Percentiles rank a stretch among this genome's conserved stretches.
These are phyloP conservation scores for Peterozyma xylosa DNA, from an alignment of 805 yeast genomes.

Conservation along the genomic window DNA sequence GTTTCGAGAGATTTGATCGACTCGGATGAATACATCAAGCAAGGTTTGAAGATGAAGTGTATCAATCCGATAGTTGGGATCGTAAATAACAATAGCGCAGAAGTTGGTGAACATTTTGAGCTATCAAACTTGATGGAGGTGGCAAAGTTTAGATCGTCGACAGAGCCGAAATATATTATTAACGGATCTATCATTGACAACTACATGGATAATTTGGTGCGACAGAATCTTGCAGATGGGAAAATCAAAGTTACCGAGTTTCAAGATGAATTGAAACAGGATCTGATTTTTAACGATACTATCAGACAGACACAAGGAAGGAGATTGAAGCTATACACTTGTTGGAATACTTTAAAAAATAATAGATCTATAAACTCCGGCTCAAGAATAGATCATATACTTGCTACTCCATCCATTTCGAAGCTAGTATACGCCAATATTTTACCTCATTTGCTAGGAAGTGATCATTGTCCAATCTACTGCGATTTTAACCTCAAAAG, in stretches of 20 bases:
- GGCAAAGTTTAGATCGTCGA: constrained; percentile 28
- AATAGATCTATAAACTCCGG: constrained; percentile 81
- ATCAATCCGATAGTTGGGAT: constrained; percentile 17
- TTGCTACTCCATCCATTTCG: constrained; percentile 36
- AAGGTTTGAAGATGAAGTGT: constrained; percentile 28
- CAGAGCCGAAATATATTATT: constrained; percentile 35
- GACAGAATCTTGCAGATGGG: background rate
- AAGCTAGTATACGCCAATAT: constrained; percentile 38
- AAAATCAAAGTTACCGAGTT: constrained; percentile 11
- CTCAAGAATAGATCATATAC: constrained; percentile 76
- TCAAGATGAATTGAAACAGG: constrained; percentile 19
- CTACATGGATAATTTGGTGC: constrained; percentile 1
- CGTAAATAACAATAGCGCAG: constrained; percentile 10
- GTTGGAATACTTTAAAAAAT: constrained; percentile 81
- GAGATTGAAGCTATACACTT: constrained; percentile 67
- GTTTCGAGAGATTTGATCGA: constrained; percentile 76
- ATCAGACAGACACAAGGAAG: constrained; percentile 51
- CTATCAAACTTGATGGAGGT: constrained; percentile 22
- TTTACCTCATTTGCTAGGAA: constrained; percentile 69
- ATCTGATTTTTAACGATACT: constrained; percentile 48
- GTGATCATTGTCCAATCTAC: constrained; percentile 92
- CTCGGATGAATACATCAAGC: constrained; percentile 61
- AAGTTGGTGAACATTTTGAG: constrained; percentile 23
- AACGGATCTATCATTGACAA: constrained; percentile 29
- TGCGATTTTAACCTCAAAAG: constrained; percentile 41